Evolutionary conservation across 257 asterid genomes (phyloP), one percentile per base, ranked within the genome.

Genomic region (Ajuga chamaepitys): DNA sequence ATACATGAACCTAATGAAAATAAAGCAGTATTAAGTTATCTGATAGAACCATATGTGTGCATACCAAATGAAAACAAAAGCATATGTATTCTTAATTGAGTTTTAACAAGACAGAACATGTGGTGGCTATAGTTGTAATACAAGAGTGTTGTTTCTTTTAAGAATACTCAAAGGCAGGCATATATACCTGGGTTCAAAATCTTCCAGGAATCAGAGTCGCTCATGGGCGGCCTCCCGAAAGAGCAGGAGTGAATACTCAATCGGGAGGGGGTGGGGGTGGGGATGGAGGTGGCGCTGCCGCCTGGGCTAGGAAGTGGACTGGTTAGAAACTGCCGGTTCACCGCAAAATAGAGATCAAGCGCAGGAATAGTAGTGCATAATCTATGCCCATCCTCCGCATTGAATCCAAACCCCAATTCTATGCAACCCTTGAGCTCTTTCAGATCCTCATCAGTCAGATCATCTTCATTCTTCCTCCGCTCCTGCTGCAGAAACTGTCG

Each of bases 401-500:
- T 85, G 70, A 90, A 90, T 0, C 97, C 97, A 59, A 90, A 90
- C 12, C 97, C 97, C 18, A 90, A 65, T 66, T 90, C 96, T 16
- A 90, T 90, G 80, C 89, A 85, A 7, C 96, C 97, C 67, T 81
- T 90, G 1, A 90, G 82, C 82, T 90, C 97, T 3, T 78, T 78
- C 51, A 90, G 72, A 53, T 90, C 97, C 78, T 85, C 97, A 42
- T 89, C 97, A 1, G 95, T 87, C 64, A 87, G 66, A 21, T 56
- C 59, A 1, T 68, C 80, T 30, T 77, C 72, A 11, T 67, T 82
- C 56, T 40, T 87, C 77, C 67, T 26, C 66, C 79, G 67, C 69
- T 80, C 80, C 61, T 79, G 83, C 5, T 45, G 69, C 1, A 74
- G 66, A 16, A 72, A 70, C 60, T 83, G 93, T 17, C 85, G 83